Conservation (phyloP, 345 rosid species). For the Schrenkiella parvula region DNA sequence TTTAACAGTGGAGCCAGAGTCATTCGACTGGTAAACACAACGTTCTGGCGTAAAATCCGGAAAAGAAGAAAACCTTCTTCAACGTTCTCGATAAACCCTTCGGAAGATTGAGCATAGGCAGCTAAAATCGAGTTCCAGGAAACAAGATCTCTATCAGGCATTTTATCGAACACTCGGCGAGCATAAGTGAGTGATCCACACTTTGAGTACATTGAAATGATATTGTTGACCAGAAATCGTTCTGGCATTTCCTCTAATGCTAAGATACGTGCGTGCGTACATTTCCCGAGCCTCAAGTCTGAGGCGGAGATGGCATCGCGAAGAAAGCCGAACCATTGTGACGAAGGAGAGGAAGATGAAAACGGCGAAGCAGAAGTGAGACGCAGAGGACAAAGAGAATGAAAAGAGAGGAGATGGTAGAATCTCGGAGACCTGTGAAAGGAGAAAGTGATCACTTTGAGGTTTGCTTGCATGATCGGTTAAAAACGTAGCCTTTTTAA, state of each 20-base stretch:
- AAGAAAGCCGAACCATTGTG: slow-evolving; percentile 51
- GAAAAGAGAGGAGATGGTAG: not conserved
- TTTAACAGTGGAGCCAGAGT: slow-evolving; percentile 54
- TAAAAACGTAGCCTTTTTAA: slow-evolving; percentile 14
- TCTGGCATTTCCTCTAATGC: slow-evolving; percentile 34
- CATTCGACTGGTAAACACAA: slow-evolving; percentile 38
- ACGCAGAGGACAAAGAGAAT: not conserved
- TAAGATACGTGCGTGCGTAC: slow-evolving; percentile 44
- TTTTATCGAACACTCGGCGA: slow-evolving; percentile 52
- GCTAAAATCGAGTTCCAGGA: slow-evolving; percentile 58
- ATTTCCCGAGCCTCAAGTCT: slow-evolving; percentile 44
- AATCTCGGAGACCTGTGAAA: not conserved
- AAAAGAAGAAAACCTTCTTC: slow-evolving; percentile 41
- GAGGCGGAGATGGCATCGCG: slow-evolving; percentile 52
- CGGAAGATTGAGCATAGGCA: slow-evolving; percentile 46
- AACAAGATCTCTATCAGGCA: slow-evolving; percentile 45
- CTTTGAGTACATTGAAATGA: slow-evolving; percentile 42
- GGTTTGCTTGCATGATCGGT: slow-evolving; percentile 20
- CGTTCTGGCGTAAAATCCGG: slow-evolving; percentile 30
- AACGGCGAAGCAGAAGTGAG: not conserved
- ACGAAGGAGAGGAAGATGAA: slow-evolving; percentile 32
- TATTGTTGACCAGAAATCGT: slow-evolving; percentile 52
- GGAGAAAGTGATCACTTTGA: slow-evolving; percentile 8
- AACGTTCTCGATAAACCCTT: slow-evolving; percentile 18
- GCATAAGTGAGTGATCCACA: slow-evolving; percentile 52